These are phyloP conservation scores for Hepatocystis sp. DNA, from an alignment of 169 alveolate species.

Conservation along the genomic window DNA sequence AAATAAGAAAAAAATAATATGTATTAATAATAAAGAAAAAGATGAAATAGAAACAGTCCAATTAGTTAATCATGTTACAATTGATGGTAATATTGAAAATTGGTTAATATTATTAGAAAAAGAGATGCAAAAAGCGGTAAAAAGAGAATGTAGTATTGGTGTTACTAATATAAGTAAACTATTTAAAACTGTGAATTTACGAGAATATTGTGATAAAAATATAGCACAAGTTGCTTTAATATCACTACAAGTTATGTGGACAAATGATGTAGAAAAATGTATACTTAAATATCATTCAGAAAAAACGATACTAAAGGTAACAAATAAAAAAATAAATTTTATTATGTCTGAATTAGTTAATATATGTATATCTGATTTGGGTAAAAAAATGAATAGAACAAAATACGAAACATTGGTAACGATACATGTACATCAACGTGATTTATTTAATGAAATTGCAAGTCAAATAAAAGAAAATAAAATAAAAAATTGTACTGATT, in stretches of 20 bases:
- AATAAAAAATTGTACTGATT: constrained; percentile 84
- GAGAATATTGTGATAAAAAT: constrained; percentile 92
- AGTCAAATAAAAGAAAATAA: constrained; percentile 81
- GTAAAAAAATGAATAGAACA: constrained; percentile 92
- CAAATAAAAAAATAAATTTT: constrained; percentile 84
- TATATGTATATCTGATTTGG: constrained; percentile 93
- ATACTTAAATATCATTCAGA: constrained; percentile 91
- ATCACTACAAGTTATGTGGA: constrained; percentile 96
- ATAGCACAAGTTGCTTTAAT: constrained; percentile 94
- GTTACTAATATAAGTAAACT: constrained; percentile 85
- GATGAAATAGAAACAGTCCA: constrained; percentile 92
- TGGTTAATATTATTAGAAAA: constrained; percentile 95
- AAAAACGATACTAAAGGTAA: constrained; percentile 81
- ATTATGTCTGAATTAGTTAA: constrained; percentile 92
- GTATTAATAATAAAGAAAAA: constrained; percentile 88
- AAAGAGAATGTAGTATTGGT: constrained; percentile 91
- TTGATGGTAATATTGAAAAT: constrained; percentile 97
- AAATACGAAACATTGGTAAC: constrained; percentile 97
- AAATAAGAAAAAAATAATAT: constrained; percentile 80
- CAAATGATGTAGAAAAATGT: constrained; percentile 94
- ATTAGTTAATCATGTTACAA: constrained; percentile 92
- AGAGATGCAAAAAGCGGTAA: constrained; percentile 91
- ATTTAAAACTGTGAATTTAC: constrained; percentile 86
- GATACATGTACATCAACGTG: constrained; percentile 97
- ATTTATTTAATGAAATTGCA: constrained; percentile 94